Base-by-base conservation (phyloP, 164 flowering plant species). In the Warburgia ugandensis region DNA sequence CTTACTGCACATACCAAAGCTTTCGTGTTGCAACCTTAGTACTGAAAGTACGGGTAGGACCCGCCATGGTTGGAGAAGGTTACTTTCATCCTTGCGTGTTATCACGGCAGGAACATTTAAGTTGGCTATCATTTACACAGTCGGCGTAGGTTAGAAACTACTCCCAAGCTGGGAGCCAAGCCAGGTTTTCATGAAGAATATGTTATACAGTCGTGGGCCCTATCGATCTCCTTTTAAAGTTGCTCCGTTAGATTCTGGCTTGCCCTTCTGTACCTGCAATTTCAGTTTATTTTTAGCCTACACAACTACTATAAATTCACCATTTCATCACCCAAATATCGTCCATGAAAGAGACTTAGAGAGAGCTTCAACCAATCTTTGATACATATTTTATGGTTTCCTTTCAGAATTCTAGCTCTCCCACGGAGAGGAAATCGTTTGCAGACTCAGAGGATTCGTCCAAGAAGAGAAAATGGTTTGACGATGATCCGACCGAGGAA, bases 381-480 rank as follows among this genome's bases (percentile, higher is more conserved):
- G n/a, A n/a, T n/a, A n/a, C n/a, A n/a, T n/a, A n/a, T n/a, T 44
- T 53, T 54, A 79, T 78, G 94, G 83, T 80, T 52, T 80, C 81
- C 31, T 55, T 80, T 60, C 80, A 79, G 48, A 61, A 64, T 8
- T 47, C 68, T 19, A 42, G 45, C 6, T 45, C 73, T 21, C 65
- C 72, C 2, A 41, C 38, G 23, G 63, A 42, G 33, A 60, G 60
- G 23, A 56, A 55, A 27, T 22, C 45, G 16, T 52, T 53, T 17
- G 25, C 42, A 5, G 67, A 68, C 51, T 17, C 45, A 8, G 27
- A 41, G 7, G 9, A 3, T 38, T 65, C 68, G 8, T 49, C 70
- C 4, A 81, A 66, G 68, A 87, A 84, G 80, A 75, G 96, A 52
- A 83, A 75, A 58, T 64, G 68, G 63, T 71, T 60, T 29, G 73